A percentile compares a stretch with the other conserved stretches of the same genome.
phyloP scores from a whole-genome alignment of 352 stramenopile species.

The Phytopythium ostracodes region DNA sequence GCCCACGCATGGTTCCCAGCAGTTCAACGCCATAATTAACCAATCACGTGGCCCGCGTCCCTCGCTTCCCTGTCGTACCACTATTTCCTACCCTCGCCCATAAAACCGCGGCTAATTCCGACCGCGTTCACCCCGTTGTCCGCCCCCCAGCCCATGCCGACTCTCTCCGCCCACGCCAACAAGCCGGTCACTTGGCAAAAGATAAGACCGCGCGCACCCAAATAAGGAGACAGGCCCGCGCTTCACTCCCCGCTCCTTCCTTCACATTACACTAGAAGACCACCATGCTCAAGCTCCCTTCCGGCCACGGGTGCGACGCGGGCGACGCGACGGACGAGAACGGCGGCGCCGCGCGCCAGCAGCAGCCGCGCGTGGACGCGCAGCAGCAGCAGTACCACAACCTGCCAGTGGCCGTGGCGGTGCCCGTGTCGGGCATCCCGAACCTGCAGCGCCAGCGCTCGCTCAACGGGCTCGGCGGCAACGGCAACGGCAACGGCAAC shows the following conservation, averaged over 20 bases:
- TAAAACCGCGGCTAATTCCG: conserved; percentile 1
- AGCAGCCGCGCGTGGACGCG: conserved; percentile 7
- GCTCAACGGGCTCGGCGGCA: conserved; percentile 5
- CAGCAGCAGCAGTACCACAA: conserved; percentile 47
- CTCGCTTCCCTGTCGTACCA: not conserved
- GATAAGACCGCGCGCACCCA: conserved; percentile 1
- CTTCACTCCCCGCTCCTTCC: not conserved
- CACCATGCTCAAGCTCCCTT: conserved; percentile 38
- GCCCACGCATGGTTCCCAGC: too few species aligned
- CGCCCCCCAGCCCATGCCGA: not conserved
- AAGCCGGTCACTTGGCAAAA: conserved; percentile 2
- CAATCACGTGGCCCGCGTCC: not conserved
- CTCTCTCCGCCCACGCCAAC: not conserved
- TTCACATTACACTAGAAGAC: not conserved
- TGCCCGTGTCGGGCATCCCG: conserved; percentile 25
- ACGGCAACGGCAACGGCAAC: not conserved
- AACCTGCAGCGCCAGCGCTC: conserved; percentile 28
- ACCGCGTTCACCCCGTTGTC: not conserved
- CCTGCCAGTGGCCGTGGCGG: conserved; percentile 52
- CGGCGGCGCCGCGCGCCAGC: not conserved
- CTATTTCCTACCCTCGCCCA: not conserved
- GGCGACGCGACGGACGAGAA: conserved; percentile 17
- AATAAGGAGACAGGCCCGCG: not conserved
- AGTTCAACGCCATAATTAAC: not conserved
- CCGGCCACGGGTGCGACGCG: conserved; percentile 29